A percentile compares a stretch with the other conserved stretches of the same genome.
phyloP scores from a whole-genome alignment of 1,284 basidiomycete genomes.

The Trichosporon coremiiforme region DNA sequence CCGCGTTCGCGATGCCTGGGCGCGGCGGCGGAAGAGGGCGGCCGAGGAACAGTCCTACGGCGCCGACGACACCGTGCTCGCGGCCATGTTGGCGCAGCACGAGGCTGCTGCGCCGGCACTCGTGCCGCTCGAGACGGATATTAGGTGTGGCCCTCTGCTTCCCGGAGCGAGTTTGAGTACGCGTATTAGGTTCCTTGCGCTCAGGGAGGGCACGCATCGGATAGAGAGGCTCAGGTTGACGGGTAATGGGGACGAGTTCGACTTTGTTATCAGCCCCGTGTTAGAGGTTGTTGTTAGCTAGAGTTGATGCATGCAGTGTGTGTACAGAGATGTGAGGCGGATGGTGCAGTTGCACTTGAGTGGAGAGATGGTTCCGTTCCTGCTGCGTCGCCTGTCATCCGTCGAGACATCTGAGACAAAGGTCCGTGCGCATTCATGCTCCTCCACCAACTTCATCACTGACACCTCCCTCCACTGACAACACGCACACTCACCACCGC shows the following conservation, averaged over 20 bases:
- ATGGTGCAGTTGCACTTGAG: no score
- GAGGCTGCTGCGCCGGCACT: slow-evolving; percentile 60
- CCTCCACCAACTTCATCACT: no score
- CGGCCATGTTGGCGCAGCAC: slow-evolving; percentile 37
- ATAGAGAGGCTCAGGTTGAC: slow-evolving; percentile 72
- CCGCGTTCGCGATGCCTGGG: slow-evolving; percentile 37
- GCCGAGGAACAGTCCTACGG: slow-evolving; percentile 35
- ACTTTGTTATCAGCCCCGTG: slow-evolving; percentile 58
- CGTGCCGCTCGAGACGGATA: slow-evolving; percentile 74
- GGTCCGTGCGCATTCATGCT: no score
- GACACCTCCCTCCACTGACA: no score
- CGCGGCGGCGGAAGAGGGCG: slow-evolving; percentile 28
- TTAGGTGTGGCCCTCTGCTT: slow-evolving; percentile 76
- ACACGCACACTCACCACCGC: no score
- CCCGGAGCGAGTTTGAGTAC: slow-evolving; percentile 81
- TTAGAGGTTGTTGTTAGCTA: slow-evolving; percentile 31
- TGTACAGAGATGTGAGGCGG: no score
- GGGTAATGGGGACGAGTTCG: slow-evolving; percentile 72
- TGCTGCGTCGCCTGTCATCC: no score
- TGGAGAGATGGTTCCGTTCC: no score
- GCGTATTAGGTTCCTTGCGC: slow-evolving; percentile 79
- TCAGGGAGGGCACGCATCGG: slow-evolving; percentile 75
- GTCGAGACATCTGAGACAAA: no score
- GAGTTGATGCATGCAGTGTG: not conserved
- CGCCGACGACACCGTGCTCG: slow-evolving; percentile 50